Evolutionary conservation across 768 basidiomycete genomes (phyloP), one percentile per base, ranked within the genome.

Genomic region (Leccinum rimulosum): DNA sequence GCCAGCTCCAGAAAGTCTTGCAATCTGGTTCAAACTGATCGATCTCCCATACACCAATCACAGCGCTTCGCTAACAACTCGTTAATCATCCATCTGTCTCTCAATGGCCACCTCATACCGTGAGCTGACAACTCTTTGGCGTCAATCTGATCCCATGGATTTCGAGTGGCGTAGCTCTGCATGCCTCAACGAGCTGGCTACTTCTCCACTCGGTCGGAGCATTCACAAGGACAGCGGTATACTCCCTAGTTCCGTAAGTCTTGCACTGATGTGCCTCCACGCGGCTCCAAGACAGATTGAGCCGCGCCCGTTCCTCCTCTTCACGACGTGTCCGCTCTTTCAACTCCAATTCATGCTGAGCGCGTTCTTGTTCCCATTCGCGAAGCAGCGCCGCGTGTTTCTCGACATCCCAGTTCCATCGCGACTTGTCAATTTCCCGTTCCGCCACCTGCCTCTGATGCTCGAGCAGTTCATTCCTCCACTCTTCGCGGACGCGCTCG

Each of bases 21-120:
- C 75, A 75, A 17, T 64, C 65, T 1, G 75, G 64, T 57, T 75
- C 73, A 12, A 65, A 57, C 43, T 63, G 66, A 50, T 70, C 58
- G 12, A 72, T 54, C 6, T 55, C 61, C 69, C 70, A 75, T 35
- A 55, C 57, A 9, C 75, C 73, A 8, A 66, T 25, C 6, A 69
- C 61, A 14, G 38, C 50, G 53, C 61, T 51, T 40, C 67, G 63
- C 67, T 68, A 17, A 25, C 28, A 11, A 43, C 11, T 38, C 8
- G 8, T 66, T 33, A 60, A 33, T 53, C 15, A 27, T 6, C 15
- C 2, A 28, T 6, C 6, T 9, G 17, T 30, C 35, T 2, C 14
- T 8, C 12, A 19, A 15, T 40, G 1, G 19, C 1, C 4, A 35
- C 43, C 22, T 17, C 61, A 1, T 38, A 71, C 70, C 55, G 43